These are phyloP conservation scores for Macaranga tanarius DNA, from an alignment of 441 rosid species.

Conservation along the genomic window DNA sequence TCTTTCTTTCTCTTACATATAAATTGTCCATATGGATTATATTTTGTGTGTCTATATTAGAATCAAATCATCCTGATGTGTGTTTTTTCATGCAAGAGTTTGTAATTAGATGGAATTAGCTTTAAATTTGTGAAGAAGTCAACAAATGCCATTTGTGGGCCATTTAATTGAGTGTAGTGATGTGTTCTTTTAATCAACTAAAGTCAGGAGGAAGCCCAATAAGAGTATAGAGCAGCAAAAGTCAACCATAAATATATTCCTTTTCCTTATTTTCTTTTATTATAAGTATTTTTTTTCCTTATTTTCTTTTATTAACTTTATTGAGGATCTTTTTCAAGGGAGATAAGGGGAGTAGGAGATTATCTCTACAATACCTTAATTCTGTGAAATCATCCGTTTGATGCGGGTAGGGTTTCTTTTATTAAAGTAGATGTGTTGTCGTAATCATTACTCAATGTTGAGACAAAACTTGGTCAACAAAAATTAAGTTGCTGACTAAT, in stretches of 20 bases:
- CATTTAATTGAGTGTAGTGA: background rate
- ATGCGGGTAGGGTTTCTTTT: no score
- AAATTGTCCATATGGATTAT: background rate
- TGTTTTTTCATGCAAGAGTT: no score
- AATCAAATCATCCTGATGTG: background rate
- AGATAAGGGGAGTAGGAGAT: no score
- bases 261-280: background rate
- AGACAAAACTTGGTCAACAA: slow-evolving; percentile 11
- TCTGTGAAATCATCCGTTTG: no score
- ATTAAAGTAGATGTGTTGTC: background rate
- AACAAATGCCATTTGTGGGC: background rate
- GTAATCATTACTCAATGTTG: background rate
- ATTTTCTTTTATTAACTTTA: no score
- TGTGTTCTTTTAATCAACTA: background rate
- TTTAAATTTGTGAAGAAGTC: no score
- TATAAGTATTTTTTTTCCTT: no score
- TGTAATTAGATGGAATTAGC: background rate
- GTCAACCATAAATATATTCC: background rate
- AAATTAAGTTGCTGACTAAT: background rate
- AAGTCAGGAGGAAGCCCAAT: background rate
- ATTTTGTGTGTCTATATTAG: background rate
- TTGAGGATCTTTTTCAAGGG: no score
- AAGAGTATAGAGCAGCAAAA: background rate
- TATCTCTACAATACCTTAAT: no score
- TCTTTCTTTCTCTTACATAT: no score